Evolutionary conservation across 495 filamentous ascomycete species (phyloP).

Genomic region (Xylaria bambusicola): DNA sequence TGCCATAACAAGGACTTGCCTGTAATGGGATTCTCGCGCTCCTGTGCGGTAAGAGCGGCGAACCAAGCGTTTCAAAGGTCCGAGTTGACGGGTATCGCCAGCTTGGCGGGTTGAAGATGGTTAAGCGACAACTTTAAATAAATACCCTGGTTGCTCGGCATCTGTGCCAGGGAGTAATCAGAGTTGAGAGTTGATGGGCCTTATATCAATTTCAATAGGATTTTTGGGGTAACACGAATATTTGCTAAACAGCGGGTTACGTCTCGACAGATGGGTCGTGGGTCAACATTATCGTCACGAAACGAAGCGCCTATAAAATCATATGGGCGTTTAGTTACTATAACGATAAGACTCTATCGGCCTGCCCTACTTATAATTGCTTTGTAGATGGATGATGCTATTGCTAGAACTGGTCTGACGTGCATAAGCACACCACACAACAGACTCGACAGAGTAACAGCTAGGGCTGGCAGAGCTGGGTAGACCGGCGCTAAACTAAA

Average conservation of each 20-base stretch:
- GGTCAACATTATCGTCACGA: too few species aligned
- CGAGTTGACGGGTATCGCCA: not conserved
- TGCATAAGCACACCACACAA: not conserved
- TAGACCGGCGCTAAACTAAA: not conserved
- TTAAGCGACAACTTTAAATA: constrained; percentile 5
- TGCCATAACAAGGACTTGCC: too few species aligned
- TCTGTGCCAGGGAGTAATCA: not conserved
- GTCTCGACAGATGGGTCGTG: too few species aligned
- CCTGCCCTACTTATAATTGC: too few species aligned
- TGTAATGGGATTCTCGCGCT: not conserved
- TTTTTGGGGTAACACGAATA: too few species aligned
- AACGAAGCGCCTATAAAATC: too few species aligned
- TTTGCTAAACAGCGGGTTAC: too few species aligned
- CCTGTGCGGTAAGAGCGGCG: not conserved
- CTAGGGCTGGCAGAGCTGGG: not conserved
- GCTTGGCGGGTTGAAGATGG: not conserved
- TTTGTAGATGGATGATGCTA: too few species aligned
- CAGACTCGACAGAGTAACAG: not conserved
- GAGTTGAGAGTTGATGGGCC: not conserved
- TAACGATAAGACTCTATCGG: too few species aligned
- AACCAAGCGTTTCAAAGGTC: not conserved
- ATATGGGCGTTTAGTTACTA: too few species aligned
- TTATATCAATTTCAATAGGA: not conserved
- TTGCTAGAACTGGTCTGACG: too few species aligned
- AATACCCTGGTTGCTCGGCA: not conserved